Conservation (phyloP, 495 filamentous ascomycete genomes). For the Penicillium chermesinum region DNA sequence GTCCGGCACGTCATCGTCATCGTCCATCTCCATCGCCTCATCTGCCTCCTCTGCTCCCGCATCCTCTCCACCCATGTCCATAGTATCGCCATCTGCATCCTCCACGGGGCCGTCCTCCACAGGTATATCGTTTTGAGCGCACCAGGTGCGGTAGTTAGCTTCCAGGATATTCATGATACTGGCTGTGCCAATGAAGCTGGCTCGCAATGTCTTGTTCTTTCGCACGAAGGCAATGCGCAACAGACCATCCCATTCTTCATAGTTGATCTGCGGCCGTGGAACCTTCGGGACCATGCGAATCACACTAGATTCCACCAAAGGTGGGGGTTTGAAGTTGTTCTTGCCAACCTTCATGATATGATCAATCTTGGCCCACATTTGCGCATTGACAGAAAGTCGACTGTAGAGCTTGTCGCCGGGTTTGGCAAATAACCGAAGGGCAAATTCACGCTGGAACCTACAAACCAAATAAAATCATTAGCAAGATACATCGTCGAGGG, state of each 20-base stretch:
- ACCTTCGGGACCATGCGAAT: slow-evolving; percentile 71
- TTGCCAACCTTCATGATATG: slow-evolving; percentile 90
- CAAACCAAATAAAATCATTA: neutral
- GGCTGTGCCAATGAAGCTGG: slow-evolving; percentile 67
- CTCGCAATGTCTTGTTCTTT: slow-evolving; percentile 71
- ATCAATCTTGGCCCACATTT: slow-evolving; percentile 86
- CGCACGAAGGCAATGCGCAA: slow-evolving; percentile 77
- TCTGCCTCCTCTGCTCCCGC: slow-evolving; percentile 31
- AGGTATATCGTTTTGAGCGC: slow-evolving; percentile 72
- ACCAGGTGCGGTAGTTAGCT: slow-evolving; percentile 83
- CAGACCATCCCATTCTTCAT: slow-evolving; percentile 92
- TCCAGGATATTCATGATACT: slow-evolving; percentile 78
- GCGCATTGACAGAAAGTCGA: slow-evolving; percentile 81
- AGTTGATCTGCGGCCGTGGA: slow-evolving; percentile 78
- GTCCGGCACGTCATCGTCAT: slow-evolving; percentile 58
- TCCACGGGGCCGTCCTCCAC: slow-evolving; percentile 65
- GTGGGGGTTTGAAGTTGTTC: slow-evolving; percentile 93
- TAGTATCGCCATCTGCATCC: slow-evolving; percentile 32
- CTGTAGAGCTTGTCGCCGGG: slow-evolving; percentile 82
- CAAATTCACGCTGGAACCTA: slow-evolving; percentile 65
- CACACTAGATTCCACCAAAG: slow-evolving; percentile 83
- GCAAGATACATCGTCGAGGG: neutral
- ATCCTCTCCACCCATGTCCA: slow-evolving; percentile 42
- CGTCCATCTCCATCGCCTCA: slow-evolving; percentile 53
- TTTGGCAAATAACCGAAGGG: slow-evolving; percentile 67